Conservation (phyloP, 2,329 filamentous ascomycete species). For the Microsporum audouinii region DNA sequence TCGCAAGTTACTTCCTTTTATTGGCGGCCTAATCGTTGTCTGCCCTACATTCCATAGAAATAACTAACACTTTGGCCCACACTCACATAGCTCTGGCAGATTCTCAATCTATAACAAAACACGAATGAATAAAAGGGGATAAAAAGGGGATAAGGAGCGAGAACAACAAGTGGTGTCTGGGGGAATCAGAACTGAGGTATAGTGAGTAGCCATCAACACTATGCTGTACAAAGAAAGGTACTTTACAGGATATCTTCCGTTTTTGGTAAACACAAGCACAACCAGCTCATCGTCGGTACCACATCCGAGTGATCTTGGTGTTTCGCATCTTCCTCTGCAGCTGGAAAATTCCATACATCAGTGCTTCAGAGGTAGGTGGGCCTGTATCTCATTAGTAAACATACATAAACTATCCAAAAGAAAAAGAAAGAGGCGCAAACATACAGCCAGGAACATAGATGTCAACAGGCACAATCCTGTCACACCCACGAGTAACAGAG, state of each 20-base stretch:
- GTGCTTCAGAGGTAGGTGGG: constrained; percentile 44
- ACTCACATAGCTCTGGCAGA: neutral
- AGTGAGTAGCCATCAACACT: neutral
- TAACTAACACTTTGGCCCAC: neutral
- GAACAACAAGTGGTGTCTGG: neutral
- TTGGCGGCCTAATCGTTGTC: neutral
- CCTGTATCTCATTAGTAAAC: constrained; percentile 29
- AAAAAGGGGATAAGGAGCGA: neutral
- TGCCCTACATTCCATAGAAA: neutral
- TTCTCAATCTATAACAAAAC: neutral
- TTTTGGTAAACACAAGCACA: neutral
- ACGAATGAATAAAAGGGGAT: neutral
- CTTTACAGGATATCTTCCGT: constrained; percentile 1
- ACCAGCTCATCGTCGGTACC: constrained; percentile 40
- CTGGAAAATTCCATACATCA: constrained; percentile 61
- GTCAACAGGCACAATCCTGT: constrained; percentile 72
- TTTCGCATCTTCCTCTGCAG: constrained; percentile 67
- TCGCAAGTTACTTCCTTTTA: neutral
- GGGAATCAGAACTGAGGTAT: neutral
- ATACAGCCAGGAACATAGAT: constrained; percentile 74
- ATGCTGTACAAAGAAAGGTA: neutral
- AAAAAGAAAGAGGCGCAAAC: constrained; percentile 23
- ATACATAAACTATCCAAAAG: too few relatives aligned
- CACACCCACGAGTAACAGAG: constrained; percentile 63
- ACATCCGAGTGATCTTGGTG: constrained; percentile 46